phyloP scores from a whole-genome alignment of 2,329 filamentous ascomycete genomes.

The Akanthomyces dipterigenus region DNA sequence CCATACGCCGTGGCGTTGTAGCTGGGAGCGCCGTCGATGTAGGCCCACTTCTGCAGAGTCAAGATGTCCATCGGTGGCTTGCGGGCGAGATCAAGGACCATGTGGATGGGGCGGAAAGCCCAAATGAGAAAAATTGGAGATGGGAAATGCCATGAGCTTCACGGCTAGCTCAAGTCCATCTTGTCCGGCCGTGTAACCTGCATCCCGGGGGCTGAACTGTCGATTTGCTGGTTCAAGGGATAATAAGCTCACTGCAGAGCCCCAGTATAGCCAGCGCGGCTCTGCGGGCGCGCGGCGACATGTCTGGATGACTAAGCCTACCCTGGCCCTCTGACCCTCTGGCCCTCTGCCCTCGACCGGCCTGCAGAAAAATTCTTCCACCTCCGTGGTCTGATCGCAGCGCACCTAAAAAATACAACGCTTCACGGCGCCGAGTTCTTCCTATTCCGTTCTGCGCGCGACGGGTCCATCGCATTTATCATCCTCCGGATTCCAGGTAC shows the following conservation, averaged over 20 bases:
- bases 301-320: conserved; percentile 4
- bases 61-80: conserved; percentile 28
- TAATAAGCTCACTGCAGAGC: background rate
- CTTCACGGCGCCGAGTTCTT: conserved; percentile 36
- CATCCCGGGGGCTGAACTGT: background rate
- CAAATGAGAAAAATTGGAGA: background rate
- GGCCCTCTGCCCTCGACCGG: no score
- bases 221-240: background rate
- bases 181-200: background rate
- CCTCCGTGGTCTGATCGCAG: conserved; percentile 16
- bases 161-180: background rate
- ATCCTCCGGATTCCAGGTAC: conserved; percentile 30
- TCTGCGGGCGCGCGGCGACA: background rate
- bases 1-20: conserved; percentile 30
- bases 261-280: background rate
- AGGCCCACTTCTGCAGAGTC: conserved; percentile 29
- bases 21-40: conserved; percentile 29
- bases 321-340: background rate
- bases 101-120: background rate
- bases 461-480: conserved; percentile 37
- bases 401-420: conserved; percentile 13
- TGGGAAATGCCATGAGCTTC: background rate
- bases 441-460: conserved; percentile 36
- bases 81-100: background rate
- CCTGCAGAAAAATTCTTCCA: conserved; percentile 19